Evolutionary conservation across 129 eudicot species (phyloP).

Genomic region (Ambrosia trifida): DNA sequence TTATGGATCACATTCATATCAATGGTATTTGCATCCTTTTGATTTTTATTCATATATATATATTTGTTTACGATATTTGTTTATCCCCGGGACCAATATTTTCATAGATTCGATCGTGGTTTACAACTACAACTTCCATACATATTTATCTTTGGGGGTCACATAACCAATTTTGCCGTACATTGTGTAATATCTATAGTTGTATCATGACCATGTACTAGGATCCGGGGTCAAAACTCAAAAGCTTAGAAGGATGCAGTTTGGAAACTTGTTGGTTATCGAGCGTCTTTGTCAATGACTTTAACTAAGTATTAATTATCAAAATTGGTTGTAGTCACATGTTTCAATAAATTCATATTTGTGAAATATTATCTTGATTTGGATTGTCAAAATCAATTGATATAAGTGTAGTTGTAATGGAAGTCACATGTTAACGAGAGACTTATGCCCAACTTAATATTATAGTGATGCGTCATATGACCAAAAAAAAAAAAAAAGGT

Average conservation of each 20-base stretch:
- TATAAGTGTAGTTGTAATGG: neutral
- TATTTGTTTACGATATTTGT: neutral
- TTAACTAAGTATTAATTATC: no score
- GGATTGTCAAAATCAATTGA: neutral
- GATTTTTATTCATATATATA: neutral
- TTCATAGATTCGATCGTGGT: no score
- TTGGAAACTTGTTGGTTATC: conserved; percentile 3
- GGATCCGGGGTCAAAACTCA: neutral
- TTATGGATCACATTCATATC: conserved; percentile 14
- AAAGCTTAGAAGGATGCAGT: conserved; percentile 12
- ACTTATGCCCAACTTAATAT: conserved; percentile 13
- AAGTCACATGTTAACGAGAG: conserved; percentile 1
- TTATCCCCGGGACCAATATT: no score
- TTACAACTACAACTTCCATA: no score
- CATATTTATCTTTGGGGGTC: no score
- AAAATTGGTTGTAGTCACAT: no score
- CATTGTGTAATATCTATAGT: neutral
- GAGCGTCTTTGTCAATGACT: neutral
- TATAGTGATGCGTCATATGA: neutral
- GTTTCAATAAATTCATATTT: neutral
- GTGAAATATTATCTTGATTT: neutral
- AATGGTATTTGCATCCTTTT: neutral
- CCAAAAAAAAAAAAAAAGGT: neutral
- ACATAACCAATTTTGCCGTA: no score
- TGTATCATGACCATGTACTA: neutral